Evolutionary conservation across 1,284 basidiomycete species (phyloP), one percentile per base, ranked within the genome.

Genomic region (Malassezia psittaci): DNA sequence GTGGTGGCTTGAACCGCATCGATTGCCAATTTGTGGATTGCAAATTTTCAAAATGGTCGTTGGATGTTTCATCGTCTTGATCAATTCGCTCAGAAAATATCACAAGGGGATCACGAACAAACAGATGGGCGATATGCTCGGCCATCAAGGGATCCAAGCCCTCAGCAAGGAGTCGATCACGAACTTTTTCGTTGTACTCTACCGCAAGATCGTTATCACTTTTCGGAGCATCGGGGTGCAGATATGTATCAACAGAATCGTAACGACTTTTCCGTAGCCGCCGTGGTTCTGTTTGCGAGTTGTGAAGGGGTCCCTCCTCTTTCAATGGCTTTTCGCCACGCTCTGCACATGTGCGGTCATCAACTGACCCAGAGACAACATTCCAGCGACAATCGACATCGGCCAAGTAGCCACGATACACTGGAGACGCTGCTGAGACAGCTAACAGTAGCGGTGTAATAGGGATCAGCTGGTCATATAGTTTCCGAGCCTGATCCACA

Each of bases 1-100:
- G 74, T 7, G 94, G 94, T 5, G 94, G 94, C 76, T 99, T 99
- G 82, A 99, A 98, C 33, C 94, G 84, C 53, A 99, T 81, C 0
- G 94, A 96, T 78, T 98, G 94, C 94, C 94, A 99, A 75, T 98
- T 98, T 9, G 94, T 98, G 6, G 90, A 94, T 82, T 98, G 94
- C 35, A 98, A 85, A 72, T 96, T 98, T 86, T 99, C 94, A 68
- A 98, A 98, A 75, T 99, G 94, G 72, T 98, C 94, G 64, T 83
- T 90, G 58, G 87, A 90, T 24, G 79, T 79, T 39, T 79, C 77
- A 74, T 98, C 90, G 74, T 96, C 88, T 76, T 93, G 90, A 65
- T 94, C 81, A 54, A 98, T 83, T 11, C 85, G 89, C 77, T 98
- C 94, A 39, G 85, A 87, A 74, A 96, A 98, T 52, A 96, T 81